Percentiles rank a stretch among this genome's conserved stretches.
Evolutionary conservation across 2,329 filamentous ascomycete species (phyloP).

Genomic region (Hypoxylon sp.): DNA sequence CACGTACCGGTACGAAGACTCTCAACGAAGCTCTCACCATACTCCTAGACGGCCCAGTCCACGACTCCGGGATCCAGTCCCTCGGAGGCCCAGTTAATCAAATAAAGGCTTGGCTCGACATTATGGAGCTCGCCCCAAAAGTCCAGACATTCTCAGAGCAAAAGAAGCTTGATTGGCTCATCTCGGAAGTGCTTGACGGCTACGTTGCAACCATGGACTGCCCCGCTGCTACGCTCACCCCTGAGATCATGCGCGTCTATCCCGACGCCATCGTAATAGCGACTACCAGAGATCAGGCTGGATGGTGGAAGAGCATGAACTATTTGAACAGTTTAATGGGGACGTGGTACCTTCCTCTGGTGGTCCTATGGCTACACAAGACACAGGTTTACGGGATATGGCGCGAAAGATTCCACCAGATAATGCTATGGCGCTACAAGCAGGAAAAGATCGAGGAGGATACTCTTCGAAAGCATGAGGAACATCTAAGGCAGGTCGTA

Average conservation of each 20-base stretch:
- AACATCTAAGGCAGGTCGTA: slow-evolving; percentile 51
- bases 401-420: slow-evolving; percentile 50
- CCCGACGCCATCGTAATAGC: slow-evolving; percentile 63
- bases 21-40: slow-evolving; percentile 55
- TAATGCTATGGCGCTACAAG: slow-evolving; percentile 51
- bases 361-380: slow-evolving; percentile 53
- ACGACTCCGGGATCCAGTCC: slow-evolving; percentile 54
- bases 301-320: slow-evolving; percentile 56
- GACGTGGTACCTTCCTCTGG: slow-evolving; percentile 52
- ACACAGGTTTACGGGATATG: slow-evolving; percentile 52
- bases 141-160: slow-evolving; percentile 48
- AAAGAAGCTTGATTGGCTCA: slow-evolving; percentile 54
- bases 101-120: slow-evolving; percentile 51
- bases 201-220: slow-evolving; percentile 58
- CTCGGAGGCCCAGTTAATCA: slow-evolving; percentile 55
- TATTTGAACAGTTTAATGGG: slow-evolving; percentile 52
- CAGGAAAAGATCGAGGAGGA: slow-evolving; percentile 50
- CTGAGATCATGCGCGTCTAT: slow-evolving; percentile 62
- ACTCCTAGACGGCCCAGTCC: slow-evolving; percentile 53
- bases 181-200: slow-evolving; percentile 53
- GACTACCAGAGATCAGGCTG: slow-evolving; percentile 55
- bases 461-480: slow-evolving; percentile 50
- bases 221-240: slow-evolving; percentile 57
- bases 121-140: slow-evolving; percentile 52
- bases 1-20: slow-evolving; percentile 55